phyloP scores from a whole-genome alignment of 257 asterid genomes.

The Solanum tacnaense region DNA sequence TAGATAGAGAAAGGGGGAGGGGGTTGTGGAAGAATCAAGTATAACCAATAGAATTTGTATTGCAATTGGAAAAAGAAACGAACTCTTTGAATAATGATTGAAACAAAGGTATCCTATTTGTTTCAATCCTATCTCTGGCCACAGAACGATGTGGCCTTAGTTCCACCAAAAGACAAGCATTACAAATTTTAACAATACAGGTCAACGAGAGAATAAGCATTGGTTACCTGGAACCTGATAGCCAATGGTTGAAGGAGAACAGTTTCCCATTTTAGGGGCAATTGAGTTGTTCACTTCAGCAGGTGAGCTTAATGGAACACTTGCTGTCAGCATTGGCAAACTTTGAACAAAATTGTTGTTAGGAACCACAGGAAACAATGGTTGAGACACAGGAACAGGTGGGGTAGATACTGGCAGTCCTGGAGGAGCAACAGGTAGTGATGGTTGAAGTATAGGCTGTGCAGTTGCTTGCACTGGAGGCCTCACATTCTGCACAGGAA shows the following conservation, averaged over 20 bases:
- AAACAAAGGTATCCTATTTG: background rate
- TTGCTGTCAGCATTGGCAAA: conserved; percentile 29
- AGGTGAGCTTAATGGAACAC: conserved; percentile 24
- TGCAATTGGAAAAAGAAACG: too few relatives aligned
- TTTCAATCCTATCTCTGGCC: background rate
- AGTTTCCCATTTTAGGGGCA: conserved; percentile 26
- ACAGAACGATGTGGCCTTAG: background rate
- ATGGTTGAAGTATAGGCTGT: conserved; percentile 25
- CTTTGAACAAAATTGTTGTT: conserved; percentile 33
- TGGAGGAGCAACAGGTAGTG: conserved; percentile 41
- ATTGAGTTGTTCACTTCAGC: conserved; percentile 21
- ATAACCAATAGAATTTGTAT: background rate
- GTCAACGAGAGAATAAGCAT: conserved; percentile 18
- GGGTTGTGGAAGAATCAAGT: background rate
- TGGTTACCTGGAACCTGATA: conserved; percentile 33
- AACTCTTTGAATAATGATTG: background rate
- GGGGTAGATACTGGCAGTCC: conserved; percentile 40
- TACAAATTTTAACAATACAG: background rate
- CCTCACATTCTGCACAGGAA: conserved; percentile 71
- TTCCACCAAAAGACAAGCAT: background rate
- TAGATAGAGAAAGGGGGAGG: background rate
- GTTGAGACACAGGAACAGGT: conserved; percentile 53
- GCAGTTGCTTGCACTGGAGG: conserved; percentile 41
- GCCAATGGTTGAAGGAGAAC: conserved; percentile 22
- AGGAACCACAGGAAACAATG: conserved; percentile 69